Evolutionary conservation across 768 basidiomycete species (phyloP).

Genomic region (Amanita pallidorosea): DNA sequence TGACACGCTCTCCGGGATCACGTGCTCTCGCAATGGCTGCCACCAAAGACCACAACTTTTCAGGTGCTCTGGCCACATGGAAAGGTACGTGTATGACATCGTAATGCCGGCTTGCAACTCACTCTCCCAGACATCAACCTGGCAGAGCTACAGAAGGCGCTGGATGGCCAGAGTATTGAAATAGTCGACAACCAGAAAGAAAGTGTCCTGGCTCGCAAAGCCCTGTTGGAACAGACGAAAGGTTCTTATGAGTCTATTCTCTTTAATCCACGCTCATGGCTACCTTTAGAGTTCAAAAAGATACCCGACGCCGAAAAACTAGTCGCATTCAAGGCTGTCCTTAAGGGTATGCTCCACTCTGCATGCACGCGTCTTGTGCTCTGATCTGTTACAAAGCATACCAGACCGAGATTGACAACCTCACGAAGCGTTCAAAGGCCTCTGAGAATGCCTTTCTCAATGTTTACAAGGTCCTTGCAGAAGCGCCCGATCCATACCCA

Average conservation of each 20-base stretch:
- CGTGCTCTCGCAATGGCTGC: conserved; percentile 15
- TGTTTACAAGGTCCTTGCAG: conserved; percentile 92
- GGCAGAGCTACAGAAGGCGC: conserved; percentile 81
- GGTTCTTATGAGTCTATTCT: conserved; percentile 35
- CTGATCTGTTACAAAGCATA: conserved; percentile 46
- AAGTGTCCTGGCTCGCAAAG: conserved; percentile 87
- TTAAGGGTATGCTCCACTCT: conserved; percentile 51
- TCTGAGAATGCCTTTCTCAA: conserved; percentile 96
- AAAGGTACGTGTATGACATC: conserved; percentile 40
- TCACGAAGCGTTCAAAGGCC: conserved; percentile 85
- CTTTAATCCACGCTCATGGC: neutral
- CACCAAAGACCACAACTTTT: conserved; percentile 69
- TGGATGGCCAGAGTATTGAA: conserved; percentile 89
- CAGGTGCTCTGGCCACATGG: conserved; percentile 88
- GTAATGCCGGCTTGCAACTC: neutral
- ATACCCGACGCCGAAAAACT: conserved; percentile 85
- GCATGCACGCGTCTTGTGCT: neutral
- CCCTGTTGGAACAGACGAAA: conserved; percentile 91
- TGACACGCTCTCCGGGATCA: neutral
- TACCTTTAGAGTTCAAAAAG: conserved; percentile 81
- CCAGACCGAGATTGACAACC: conserved; percentile 91
- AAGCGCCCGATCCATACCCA: conserved; percentile 96
- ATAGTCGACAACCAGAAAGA: conserved; percentile 99
- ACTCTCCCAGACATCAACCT: conserved; percentile 65
- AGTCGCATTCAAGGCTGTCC: conserved; percentile 76